Conservation (phyloP, 2,329 filamentous ascomycete genomes). For the Elsinoe batatas region DNA sequence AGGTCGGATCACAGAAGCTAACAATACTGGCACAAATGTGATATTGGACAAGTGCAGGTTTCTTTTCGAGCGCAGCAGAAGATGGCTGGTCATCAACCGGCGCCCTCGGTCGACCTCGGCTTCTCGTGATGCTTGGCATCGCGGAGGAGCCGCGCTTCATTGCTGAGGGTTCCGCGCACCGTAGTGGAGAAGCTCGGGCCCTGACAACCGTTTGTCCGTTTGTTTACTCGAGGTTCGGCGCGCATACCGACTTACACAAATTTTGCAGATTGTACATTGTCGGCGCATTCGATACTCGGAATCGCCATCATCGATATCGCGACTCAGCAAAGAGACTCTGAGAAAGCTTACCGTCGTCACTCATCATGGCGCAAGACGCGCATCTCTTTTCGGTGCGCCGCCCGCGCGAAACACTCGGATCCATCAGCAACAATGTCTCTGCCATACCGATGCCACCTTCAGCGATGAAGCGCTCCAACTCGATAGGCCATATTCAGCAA, state of each 20-base stretch:
- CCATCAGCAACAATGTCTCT: constrained; percentile 65
- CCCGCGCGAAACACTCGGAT: constrained; percentile 84
- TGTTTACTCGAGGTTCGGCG: constrained; percentile 13
- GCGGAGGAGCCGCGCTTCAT: background rate
- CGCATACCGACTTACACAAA: background rate
- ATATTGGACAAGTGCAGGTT: background rate
- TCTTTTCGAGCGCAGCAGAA: background rate
- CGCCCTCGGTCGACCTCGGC: constrained; percentile 3
- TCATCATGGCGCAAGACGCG: constrained; percentile 72
- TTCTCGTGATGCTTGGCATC: background rate
- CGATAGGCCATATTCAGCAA: constrained; percentile 56
- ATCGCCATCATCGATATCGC: background rate
- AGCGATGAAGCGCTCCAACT: constrained; percentile 86
- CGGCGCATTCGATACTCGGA: background rate
- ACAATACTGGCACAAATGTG: background rate
- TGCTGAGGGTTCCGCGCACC: background rate
- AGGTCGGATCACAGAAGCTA: background rate
- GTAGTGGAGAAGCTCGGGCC: constrained; percentile 1
- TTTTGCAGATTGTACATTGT: background rate
- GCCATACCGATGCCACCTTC: constrained; percentile 84
- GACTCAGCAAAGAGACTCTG: background rate
- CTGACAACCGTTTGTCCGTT: constrained; percentile 11
- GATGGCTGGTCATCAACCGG: constrained; percentile 6
- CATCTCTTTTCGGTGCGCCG: constrained; percentile 87
- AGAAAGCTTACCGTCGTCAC: background rate